These are phyloP conservation scores for Melaleuca alternifolia DNA, from an alignment of 345 rosid species.

Conservation along the genomic window DNA sequence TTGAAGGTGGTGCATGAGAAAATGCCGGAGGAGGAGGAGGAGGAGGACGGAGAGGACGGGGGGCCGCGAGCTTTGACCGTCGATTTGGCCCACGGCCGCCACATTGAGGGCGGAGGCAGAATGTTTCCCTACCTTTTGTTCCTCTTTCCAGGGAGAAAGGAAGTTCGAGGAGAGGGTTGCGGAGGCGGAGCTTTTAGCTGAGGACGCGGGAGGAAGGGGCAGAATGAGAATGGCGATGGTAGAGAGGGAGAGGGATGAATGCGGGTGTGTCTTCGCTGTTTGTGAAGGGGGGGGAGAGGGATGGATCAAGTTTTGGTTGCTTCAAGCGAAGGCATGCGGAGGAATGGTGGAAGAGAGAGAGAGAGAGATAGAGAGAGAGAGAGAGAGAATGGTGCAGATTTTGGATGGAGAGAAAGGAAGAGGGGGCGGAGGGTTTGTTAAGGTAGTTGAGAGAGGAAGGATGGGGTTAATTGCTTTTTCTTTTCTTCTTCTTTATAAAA, in stretches of 20 bases:
- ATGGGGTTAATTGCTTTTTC: background rate
- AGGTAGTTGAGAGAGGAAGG: conserved; percentile 16
- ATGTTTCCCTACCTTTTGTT: background rate
- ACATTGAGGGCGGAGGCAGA: conserved; percentile 48
- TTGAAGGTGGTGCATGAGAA: conserved; percentile 60
- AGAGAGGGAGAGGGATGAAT: background rate
- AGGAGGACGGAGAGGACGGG: background rate
- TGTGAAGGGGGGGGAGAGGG: background rate
- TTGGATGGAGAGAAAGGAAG: background rate
- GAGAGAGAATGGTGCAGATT: background rate
- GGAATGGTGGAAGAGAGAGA: conserved; percentile 2
- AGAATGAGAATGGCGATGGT: background rate
- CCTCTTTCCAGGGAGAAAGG: background rate
- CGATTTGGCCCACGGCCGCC: conserved; percentile 80
- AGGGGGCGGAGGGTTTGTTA: conserved; percentile 9
- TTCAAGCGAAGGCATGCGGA: background rate
- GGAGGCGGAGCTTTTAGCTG: background rate
- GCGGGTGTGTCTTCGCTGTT: background rate
- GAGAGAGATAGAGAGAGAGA: background rate
- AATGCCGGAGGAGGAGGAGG: conserved; percentile 17
- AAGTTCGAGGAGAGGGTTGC: background rate
- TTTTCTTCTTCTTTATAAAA: background rate
- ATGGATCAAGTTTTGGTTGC: background rate
- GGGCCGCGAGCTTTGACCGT: conserved; percentile 11
- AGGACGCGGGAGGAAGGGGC: background rate